phyloP scores from a whole-genome alignment of 2,329 filamentous ascomycete species.

The Zymoseptoria tritici region DNA sequence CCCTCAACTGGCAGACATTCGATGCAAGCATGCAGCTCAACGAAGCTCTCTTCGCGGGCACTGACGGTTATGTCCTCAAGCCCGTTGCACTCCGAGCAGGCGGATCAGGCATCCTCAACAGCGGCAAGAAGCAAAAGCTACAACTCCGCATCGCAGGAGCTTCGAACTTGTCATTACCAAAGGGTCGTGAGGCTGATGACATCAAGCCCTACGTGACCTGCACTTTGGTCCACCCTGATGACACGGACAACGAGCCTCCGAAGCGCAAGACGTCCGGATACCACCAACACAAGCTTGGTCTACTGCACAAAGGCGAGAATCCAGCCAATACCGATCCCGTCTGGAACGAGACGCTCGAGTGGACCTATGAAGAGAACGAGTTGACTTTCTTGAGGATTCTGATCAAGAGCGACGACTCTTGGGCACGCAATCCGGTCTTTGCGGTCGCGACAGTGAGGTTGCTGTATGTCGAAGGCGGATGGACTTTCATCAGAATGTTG shows the following conservation, averaged over 20 bases:
- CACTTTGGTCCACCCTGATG: constrained; percentile 53
- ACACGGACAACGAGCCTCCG: constrained; percentile 40
- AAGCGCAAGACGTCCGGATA: constrained; percentile 59
- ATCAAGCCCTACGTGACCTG: constrained; percentile 61
- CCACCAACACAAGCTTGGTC: constrained; percentile 51
- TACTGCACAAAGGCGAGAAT: constrained; percentile 53
- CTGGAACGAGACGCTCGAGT: constrained; percentile 60
- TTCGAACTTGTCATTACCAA: constrained; percentile 51
- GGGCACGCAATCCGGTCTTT: constrained; percentile 54
- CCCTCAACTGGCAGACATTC: constrained; percentile 64
- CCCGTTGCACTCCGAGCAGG: constrained; percentile 52
- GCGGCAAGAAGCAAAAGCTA: constrained; percentile 45
- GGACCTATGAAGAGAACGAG: constrained; percentile 62
- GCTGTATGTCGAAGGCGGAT: constrained; percentile 49
- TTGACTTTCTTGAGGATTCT: constrained; percentile 57
- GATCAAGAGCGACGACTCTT: constrained; percentile 60
- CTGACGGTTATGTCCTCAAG: constrained; percentile 60
- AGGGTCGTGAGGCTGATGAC: constrained; percentile 41
- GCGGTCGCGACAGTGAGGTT: constrained; percentile 55
- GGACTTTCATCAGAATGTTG: constrained; percentile 58
- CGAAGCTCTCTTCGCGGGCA: constrained; percentile 58
- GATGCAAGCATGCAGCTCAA: constrained; percentile 60
- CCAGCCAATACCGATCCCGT: constrained; percentile 54
- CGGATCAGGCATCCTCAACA: constrained; percentile 45
- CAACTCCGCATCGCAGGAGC: constrained; percentile 56